Evolutionary conservation across 2,329 filamentous ascomycete genomes (phyloP).

Genomic region (Hortaea sp.): DNA sequence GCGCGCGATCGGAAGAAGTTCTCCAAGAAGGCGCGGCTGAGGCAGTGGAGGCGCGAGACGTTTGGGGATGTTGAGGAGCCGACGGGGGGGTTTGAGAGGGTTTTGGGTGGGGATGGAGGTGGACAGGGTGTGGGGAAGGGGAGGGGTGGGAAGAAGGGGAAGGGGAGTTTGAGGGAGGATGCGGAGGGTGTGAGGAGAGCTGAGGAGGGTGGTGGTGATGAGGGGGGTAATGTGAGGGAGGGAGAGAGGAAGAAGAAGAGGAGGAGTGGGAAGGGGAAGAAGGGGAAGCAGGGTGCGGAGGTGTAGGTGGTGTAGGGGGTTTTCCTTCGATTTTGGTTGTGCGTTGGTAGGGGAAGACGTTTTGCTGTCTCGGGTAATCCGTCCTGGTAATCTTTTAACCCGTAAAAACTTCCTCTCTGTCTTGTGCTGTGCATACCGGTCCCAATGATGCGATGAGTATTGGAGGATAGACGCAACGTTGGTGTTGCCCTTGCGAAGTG

Average conservation of each 20-base stretch:
- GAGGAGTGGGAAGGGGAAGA: constrained; percentile 28
- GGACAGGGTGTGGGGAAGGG: constrained; percentile 16
- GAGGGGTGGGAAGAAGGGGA: constrained; percentile 25
- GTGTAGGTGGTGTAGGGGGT: too few relatives aligned
- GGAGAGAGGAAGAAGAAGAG: constrained; percentile 11
- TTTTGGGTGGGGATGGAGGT: constrained; percentile 16
- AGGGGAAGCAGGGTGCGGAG: constrained; percentile 16
- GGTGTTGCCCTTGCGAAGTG: too few relatives aligned
- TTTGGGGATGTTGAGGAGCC: constrained; percentile 50
- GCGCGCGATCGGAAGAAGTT: constrained; percentile 75
- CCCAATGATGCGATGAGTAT: too few relatives aligned
- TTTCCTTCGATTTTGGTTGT: too few relatives aligned
- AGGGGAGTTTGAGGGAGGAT: neutral
- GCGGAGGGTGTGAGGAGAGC: neutral
- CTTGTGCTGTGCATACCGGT: too few relatives aligned
- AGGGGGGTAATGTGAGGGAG: neutral
- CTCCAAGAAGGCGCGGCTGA: constrained; percentile 81
- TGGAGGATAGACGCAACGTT: too few relatives aligned
- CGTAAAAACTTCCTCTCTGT: too few relatives aligned
- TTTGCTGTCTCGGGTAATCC: too few relatives aligned
- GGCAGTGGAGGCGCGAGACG: constrained; percentile 70
- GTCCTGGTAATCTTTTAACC: too few relatives aligned
- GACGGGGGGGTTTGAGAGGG: constrained; percentile 30
- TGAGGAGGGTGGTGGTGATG: neutral
- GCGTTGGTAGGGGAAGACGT: too few relatives aligned